These are phyloP conservation scores for Thermochaetoides thermophila DNA, from an alignment of 495 filamentous ascomycete species.

Conservation along the genomic window DNA sequence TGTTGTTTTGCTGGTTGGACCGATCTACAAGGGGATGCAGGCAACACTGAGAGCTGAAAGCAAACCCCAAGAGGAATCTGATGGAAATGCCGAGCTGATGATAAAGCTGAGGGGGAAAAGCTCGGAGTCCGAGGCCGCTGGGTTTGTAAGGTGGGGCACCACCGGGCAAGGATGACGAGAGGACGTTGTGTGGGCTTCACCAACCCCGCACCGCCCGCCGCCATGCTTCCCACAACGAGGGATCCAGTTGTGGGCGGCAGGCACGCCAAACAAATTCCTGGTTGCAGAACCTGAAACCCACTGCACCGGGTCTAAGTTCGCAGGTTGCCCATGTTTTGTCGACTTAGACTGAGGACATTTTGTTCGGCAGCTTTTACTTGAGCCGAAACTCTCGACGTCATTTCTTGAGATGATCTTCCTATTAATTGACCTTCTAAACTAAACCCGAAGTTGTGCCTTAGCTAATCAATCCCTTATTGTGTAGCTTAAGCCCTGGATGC, in stretches of 20 bases:
- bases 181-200: neutral
- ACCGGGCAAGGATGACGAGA: conserved; percentile 9
- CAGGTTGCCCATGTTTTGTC: too few relatives aligned
- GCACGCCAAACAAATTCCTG: neutral
- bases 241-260: neutral
- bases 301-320: too few relatives aligned
- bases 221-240: neutral
- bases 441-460: too few relatives aligned
- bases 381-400: too few relatives aligned
- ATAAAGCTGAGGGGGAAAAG: conserved; percentile 3
- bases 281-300: too few relatives aligned
- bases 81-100: conserved; percentile 2
- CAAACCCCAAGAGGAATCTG: conserved; percentile 3
- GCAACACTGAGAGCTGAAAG: neutral
- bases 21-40: neutral
- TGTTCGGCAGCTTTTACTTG: too few relatives aligned
- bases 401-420: too few relatives aligned
- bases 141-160: conserved; percentile 9
- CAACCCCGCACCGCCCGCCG: conserved; percentile 1
- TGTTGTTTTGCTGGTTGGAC: neutral
- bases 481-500: too few relatives aligned
- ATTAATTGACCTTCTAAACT: too few relatives aligned
- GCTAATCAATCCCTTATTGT: too few relatives aligned
- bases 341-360: too few relatives aligned
- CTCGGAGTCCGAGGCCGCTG: conserved; percentile 12